These are phyloP conservation scores for Chamaenerion angustifolium DNA, from an alignment of 345 rosid species.

Conservation along the genomic window DNA sequence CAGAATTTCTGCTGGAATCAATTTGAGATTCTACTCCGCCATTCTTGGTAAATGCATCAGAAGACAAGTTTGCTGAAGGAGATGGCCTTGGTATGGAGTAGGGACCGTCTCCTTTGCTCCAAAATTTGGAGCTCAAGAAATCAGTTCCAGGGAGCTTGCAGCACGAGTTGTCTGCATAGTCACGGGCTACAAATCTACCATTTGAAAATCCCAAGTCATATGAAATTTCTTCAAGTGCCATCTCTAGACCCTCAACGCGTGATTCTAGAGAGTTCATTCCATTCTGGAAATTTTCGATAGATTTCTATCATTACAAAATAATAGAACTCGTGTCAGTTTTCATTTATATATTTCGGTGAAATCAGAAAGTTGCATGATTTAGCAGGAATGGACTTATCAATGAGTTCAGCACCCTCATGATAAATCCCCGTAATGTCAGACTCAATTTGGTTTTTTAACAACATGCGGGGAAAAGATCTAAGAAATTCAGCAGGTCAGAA, in stretches of 20 bases:
- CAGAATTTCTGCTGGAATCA: slow-evolving; percentile 18
- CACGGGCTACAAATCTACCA: slow-evolving; percentile 40
- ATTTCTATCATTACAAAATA: slow-evolving; percentile 38
- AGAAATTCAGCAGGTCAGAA: no score
- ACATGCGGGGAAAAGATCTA: no score
- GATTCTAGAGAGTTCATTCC: slow-evolving; percentile 77
- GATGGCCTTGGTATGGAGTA: slow-evolving; percentile 26
- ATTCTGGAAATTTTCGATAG: slow-evolving; percentile 75
- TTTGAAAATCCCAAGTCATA: slow-evolving; percentile 47
- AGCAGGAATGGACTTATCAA: no score
- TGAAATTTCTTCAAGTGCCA: slow-evolving; percentile 78
- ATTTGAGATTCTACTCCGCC: slow-evolving; percentile 10
- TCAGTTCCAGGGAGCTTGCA: slow-evolving; percentile 81
- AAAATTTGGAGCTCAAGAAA: slow-evolving; percentile 70
- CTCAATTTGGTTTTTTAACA: no score
- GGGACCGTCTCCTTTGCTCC: slow-evolving; percentile 61
- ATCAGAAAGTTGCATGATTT: no score
- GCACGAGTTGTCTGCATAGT: slow-evolving; percentile 46
- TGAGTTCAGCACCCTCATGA: no score
- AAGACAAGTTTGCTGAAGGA: slow-evolving; percentile 18
- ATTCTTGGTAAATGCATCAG: slow-evolving; percentile 11
- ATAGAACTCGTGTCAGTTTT: slow-evolving; percentile 3
- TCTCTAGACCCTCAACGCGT: slow-evolving; percentile 75
- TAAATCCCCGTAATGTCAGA: no score
- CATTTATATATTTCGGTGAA: no score